phyloP scores from a whole-genome alignment of 2,329 filamentous ascomycete species.

The Ophiostoma piceae region DNA sequence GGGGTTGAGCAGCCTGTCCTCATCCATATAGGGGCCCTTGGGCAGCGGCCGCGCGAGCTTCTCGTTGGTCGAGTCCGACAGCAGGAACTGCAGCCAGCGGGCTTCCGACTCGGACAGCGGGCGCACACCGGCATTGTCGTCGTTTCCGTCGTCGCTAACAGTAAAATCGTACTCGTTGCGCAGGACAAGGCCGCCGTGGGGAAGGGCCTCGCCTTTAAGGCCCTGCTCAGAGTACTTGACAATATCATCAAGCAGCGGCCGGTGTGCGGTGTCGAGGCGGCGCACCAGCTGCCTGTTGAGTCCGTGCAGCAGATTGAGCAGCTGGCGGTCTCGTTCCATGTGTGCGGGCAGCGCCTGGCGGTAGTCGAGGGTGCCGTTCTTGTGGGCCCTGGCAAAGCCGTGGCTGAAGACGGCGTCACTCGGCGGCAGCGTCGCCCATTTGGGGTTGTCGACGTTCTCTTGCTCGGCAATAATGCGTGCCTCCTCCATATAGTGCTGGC shows the following conservation, averaged over 20 bases:
- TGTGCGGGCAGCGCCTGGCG: constrained; percentile 26
- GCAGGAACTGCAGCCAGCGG: constrained; percentile 35
- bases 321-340: constrained; percentile 30
- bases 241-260: constrained; percentile 32
- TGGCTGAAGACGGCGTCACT: constrained; percentile 22
- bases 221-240: constrained; percentile 21
- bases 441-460: not conserved
- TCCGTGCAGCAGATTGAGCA: constrained; percentile 31
- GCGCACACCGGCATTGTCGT: not conserved
- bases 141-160: not conserved
- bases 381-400: constrained; percentile 24
- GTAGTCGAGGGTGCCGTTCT: not conserved
- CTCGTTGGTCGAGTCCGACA: constrained; percentile 30
- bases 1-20: constrained; percentile 2
- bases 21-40: constrained; percentile 13
- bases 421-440: constrained; percentile 29
- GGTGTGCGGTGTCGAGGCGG: constrained; percentile 29
- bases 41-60: constrained; percentile 27
- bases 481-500: constrained; percentile 24
- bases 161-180: constrained; percentile 21
- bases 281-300: constrained; percentile 30
- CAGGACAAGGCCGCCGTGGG: constrained; percentile 7
- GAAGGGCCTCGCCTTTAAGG: not conserved
- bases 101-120: constrained; percentile 32
- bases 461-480: constrained; percentile 23